Evolutionary conservation across 805 yeast species (phyloP), one percentile per base, ranked within the genome.

Genomic region (Starmerella bombicola): DNA sequence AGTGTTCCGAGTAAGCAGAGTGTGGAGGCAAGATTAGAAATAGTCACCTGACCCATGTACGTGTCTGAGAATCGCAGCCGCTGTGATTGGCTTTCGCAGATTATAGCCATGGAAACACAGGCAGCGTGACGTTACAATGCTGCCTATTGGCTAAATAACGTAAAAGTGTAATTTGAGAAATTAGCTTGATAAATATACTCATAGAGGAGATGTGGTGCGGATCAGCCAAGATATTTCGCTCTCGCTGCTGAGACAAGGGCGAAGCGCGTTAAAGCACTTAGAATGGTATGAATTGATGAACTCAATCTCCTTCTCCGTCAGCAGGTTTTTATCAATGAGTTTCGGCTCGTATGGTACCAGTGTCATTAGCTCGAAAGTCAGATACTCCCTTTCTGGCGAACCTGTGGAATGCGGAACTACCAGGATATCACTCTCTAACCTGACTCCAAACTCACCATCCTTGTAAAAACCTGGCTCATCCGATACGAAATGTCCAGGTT

Each of bases 401-500:
- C 69, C 69, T 3, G 63, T 60, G 20, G 59, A 58, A 23, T 59
- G 63, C 39, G 62, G 63, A 12, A 44, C 43, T 18, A 78, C 74
- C 34, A 79, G 66, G 33, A 91, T 60, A 51, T 85, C 93, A 56
- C 84, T 81, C 61, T 91, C 98, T 38, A 91, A 74, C 49, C 99
- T 69, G 43, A 91, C 73, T 7, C 99, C 99, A 58, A 73, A 85
- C 43, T 77, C 76, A n/a, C 86, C 86, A 51, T 83, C 95, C 48
- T 78, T 74, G 59, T 91, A 91, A 58, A 67, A 91, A 0, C 99
- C 98, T 0, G 99, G 99, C 58, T 91, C 99, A 60, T 85, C 86
- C 32, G 93, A 78, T 29, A 84, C 65, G 23, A 86, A 71, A 51
- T 79, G 83, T 6, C 96, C 96, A 7, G 68, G 66, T 39, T 66